Evolutionary conservation across 2,329 filamentous ascomycete species (phyloP).

Genomic region (Fusarium caatingaense): DNA sequence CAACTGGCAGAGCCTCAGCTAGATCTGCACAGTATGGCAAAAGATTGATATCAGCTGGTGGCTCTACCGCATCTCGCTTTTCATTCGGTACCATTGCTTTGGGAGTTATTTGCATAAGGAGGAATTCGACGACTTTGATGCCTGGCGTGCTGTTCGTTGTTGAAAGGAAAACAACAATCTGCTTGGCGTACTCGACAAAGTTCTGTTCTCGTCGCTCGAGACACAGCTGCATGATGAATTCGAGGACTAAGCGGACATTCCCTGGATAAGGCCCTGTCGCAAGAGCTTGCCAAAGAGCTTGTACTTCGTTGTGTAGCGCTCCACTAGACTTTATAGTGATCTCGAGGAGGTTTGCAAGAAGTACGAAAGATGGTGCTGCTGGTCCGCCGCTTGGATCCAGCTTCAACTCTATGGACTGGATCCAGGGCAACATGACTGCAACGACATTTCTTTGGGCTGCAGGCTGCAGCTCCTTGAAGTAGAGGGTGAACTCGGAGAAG

Average conservation of each 20-base stretch:
- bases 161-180: slow-evolving; percentile 95
- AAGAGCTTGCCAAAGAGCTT: slow-evolving; percentile 95
- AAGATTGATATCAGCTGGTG: slow-evolving; percentile 77
- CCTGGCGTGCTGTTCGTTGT: slow-evolving; percentile 79
- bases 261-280: slow-evolving; percentile 92
- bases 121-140: slow-evolving; percentile 92
- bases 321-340: slow-evolving; percentile 94
- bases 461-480: slow-evolving; percentile 88
- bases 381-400: slow-evolving; percentile 92
- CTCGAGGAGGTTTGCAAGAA: slow-evolving; percentile 93
- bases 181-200: slow-evolving; percentile 97
- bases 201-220: slow-evolving; percentile 96
- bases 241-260: slow-evolving; percentile 92
- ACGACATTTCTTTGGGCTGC: slow-evolving; percentile 93
- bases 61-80: slow-evolving; percentile 75
- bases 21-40: slow-evolving; percentile 93
- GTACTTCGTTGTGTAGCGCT: slow-evolving; percentile 93
- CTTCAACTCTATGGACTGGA: slow-evolving; percentile 92
- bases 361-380: slow-evolving; percentile 91
- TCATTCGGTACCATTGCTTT: slow-evolving; percentile 97
- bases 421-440: slow-evolving; percentile 94
- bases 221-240: slow-evolving; percentile 96
- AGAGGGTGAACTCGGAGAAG: slow-evolving; percentile 93
- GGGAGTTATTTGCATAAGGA: slow-evolving; percentile 89
- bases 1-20: slow-evolving; percentile 80